These are phyloP conservation scores for Penicillium herquei DNA, from an alignment of 495 filamentous ascomycete genomes.

Conservation along the genomic window DNA sequence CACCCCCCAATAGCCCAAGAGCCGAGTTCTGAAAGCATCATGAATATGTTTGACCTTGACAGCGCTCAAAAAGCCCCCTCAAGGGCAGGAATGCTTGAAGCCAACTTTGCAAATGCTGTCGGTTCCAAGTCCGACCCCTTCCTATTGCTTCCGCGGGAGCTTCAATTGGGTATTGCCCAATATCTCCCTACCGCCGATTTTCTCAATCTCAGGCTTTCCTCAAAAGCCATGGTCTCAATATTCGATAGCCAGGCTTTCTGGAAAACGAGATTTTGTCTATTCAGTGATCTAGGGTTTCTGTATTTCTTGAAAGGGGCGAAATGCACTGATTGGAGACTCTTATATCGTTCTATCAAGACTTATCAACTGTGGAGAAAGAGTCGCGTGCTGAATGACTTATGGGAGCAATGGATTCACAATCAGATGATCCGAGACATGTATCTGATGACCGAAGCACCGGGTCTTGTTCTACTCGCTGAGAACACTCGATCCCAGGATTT, in stretches of 20 bases:
- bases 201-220: neutral
- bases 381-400: neutral
- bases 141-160: conserved; percentile 5
- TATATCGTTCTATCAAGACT: neutral
- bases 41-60: too few relatives aligned
- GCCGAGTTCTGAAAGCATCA: too few relatives aligned
- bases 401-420: neutral
- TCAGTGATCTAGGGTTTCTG: neutral
- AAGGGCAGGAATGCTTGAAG: neutral
- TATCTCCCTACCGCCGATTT: neutral
- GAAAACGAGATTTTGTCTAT: neutral
- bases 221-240: neutral
- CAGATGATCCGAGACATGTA: neutral
- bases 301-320: neutral
- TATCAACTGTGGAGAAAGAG: neutral
- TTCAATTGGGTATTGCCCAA: neutral
- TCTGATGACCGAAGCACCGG: neutral
- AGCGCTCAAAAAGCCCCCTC: neutral
- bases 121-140: neutral
- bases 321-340: neutral
- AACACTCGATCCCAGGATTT: neutral
- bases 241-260: neutral
- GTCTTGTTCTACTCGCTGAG: neutral
- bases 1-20: too few relatives aligned
- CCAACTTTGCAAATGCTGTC: neutral